Base-by-base conservation (phyloP, 2,329 filamentous ascomycete genomes). In the Raffaelea ambrosiae region DNA sequence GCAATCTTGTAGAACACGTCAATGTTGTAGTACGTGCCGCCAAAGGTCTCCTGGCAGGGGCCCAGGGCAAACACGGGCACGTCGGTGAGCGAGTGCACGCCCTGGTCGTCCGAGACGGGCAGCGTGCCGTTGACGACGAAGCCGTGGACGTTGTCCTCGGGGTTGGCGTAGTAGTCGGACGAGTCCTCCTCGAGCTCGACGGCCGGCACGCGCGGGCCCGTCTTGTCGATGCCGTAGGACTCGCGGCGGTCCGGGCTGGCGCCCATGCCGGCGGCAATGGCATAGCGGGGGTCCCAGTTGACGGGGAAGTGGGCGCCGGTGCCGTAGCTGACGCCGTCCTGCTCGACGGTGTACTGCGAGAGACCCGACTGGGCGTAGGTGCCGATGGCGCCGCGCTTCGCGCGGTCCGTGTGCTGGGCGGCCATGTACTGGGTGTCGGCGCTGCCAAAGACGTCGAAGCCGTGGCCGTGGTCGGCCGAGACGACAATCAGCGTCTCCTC, bases 391-490 rank as follows among this genome's bases (percentile, higher is more conserved):
- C 76, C 71, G 56, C 88, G 84, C 75, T 89, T 91, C 57, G 77
- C 68, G 56, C 88, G 83, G 61, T 86, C 79, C 18, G 74, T 72
- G 7, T 71, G 65, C 57, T 88, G 78, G 4, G 76, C 74, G 16
- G 76, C 69, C 42, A 91, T 72, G 66, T 90, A 54, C 61, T 84
- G 71, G 18, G 87, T 93, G 60, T 94, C 88, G 43, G 88, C 86
- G 53, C 75, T 82, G 53, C 88, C 88, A 62, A 84, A 90, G 56
- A 94, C 88, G 31, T 61, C 88, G 62, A 94, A 94, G 48, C 88
- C 88, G 67, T 94, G 88, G 39, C 88, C 88, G 71, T 93, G 88
- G 60, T 94, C 87, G n/a, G 87, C 84, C 3, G 87, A 88, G 43
- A 93, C 85, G 44, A 94, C 62, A 54, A 94, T 73, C 3, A 91